A percentile compares a stretch with the other conserved stretches of the same genome.
These are phyloP conservation scores for Cordyceps fumosorosea DNA, from an alignment of 2,329 filamentous ascomycete genomes.

Conservation along the genomic window DNA sequence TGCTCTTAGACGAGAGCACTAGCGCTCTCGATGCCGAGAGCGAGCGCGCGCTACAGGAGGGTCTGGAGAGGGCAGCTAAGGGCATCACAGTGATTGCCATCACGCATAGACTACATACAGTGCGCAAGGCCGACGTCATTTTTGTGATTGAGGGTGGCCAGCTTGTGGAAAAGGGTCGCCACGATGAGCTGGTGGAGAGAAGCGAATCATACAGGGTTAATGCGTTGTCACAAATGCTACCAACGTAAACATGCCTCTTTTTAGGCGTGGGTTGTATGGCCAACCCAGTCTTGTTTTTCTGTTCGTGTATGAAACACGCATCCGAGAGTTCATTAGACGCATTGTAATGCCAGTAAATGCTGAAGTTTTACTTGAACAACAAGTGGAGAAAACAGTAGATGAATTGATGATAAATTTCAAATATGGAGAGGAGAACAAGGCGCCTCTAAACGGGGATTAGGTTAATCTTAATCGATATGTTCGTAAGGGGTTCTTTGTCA, in stretches of 20 bases:
- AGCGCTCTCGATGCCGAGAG: conserved; percentile 68
- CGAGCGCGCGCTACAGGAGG: conserved; percentile 59
- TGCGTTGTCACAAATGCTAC: conserved; percentile 37
- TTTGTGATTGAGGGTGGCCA: conserved; percentile 49
- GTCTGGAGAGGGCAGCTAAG: conserved; percentile 50
- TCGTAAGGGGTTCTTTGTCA: too few species aligned
- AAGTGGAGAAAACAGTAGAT: too few species aligned
- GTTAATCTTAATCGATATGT: too few species aligned
- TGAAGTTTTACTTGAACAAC: too few species aligned
- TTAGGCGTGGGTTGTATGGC: not conserved
- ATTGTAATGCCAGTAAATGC: too few species aligned
- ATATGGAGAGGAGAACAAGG: too few species aligned
- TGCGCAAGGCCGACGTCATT: conserved; percentile 51
- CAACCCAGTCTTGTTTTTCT: too few species aligned
- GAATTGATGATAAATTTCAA: too few species aligned
- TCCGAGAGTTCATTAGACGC: too few species aligned
- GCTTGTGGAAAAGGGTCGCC: conserved; percentile 45
- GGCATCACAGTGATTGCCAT: conserved; percentile 53
- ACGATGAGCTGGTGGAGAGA: conserved; percentile 46
- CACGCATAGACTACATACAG: conserved; percentile 51
- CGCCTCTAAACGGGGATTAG: too few species aligned
- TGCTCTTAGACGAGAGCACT: conserved; percentile 79
- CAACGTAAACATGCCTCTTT: not conserved
- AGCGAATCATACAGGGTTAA: conserved; percentile 48
- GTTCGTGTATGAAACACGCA: too few species aligned